A percentile compares a stretch with the other conserved stretches of the same genome.
phyloP scores from a whole-genome alignment of 371 early-diverging fungal species.

The Cokeromyces recurvatus region DNA sequence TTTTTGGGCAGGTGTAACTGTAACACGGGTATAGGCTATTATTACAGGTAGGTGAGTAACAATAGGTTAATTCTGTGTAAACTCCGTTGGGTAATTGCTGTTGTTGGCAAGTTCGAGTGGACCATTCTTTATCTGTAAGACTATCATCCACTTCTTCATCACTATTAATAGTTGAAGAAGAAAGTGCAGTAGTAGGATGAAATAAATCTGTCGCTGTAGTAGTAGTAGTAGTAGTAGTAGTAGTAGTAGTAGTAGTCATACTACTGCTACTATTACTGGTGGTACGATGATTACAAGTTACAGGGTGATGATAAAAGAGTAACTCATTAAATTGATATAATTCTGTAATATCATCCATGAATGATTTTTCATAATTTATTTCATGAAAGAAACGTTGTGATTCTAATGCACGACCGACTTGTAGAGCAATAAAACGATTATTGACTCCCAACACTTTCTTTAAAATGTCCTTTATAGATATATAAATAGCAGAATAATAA shows the following conservation, averaged over 20 bases:
- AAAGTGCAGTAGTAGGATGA: too few species aligned
- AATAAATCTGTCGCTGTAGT: neutral
- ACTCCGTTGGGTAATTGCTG: constrained; percentile 63
- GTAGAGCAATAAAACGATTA: constrained; percentile 63
- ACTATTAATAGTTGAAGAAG: too few species aligned
- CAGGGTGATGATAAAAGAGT: constrained; percentile 8
- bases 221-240: neutral
- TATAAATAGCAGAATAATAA: too few species aligned
- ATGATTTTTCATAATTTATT: constrained; percentile 58
- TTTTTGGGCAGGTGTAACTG: constrained; percentile 75
- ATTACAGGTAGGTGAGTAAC: constrained; percentile 90
- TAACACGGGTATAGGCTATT: constrained; percentile 72
- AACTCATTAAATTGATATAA: constrained; percentile 60
- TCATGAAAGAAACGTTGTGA: constrained; percentile 72
- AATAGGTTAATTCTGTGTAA: constrained; percentile 76
- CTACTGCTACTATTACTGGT: constrained; percentile 6
- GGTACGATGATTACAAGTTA: constrained; percentile 1
- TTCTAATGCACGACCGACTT: constrained; percentile 70
- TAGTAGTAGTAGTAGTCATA: too few species aligned
- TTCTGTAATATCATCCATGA: constrained; percentile 61
- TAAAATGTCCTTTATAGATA: constrained; percentile 51
- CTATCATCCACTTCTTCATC: too few species aligned
- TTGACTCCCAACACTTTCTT: constrained; percentile 52
- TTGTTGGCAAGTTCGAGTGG: too few species aligned
- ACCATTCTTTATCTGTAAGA: too few species aligned